Base-by-base conservation (phyloP, 2,329 filamentous ascomycete genomes). In the Cladophialophora yegresii region DNA sequence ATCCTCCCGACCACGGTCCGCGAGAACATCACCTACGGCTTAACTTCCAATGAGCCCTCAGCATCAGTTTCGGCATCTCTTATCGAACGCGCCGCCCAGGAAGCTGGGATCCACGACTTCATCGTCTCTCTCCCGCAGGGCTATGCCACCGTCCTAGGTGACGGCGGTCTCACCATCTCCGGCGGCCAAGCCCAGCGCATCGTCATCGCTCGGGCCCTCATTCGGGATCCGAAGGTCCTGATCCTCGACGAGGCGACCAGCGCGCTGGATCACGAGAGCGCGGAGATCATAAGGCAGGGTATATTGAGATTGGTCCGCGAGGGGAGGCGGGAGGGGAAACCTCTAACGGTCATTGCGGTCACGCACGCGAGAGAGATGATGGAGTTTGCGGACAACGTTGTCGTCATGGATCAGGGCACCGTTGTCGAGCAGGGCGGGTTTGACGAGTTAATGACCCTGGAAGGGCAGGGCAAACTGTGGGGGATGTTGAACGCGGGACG, bases 281-380 rank as follows among this genome's bases (percentile, higher is more conserved):
- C 90, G 0, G 82, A 82, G 2, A 77, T 83, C 1, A 83, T 97
- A 3, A 81, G 89, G 12, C 77, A 83, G 8, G 88, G 88, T 0
- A 81, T 96, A 55, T 65, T 23, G 61, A 65, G 51, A 49, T 58
- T 67, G 40, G 32, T 55, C 33, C 12, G n/a, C 45, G 50, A 36
- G 61, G 62, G 26, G 71, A 71, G 12, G 67, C 20, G 26, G 13
- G 72, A 3, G 49, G 79, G 78, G 0, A 50, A 47, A 16, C 53
- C 28, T n/a, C 83, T 91, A 75, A 89, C 89, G 0, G 85, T 96
- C 0, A 81, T 97, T 16, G 83, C 96, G 26, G 88, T 96, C 45
- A 96, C 92, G 55, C 93, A 97, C 77, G 85, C 84, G 62, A 82
- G 80, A 66, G 89, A 93, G 72, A 96, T 96, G 91, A 97, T 98